Evolutionary conservation across 1,139 yeast species (phyloP), one percentile per base, ranked within the genome.

Genomic region (Protomyces arabidopsidicola): DNA sequence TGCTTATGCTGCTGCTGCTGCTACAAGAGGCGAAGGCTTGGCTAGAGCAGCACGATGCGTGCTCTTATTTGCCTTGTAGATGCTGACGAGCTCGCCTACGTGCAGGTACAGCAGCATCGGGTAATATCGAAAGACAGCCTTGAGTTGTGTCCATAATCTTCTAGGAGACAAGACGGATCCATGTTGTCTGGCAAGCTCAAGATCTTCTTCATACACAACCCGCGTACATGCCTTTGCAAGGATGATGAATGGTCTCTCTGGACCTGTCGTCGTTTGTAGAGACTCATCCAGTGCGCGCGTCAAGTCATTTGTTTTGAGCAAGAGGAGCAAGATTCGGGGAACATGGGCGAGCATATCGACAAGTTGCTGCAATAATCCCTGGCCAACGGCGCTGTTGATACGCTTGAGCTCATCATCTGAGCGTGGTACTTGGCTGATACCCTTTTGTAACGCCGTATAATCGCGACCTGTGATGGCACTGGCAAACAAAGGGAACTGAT

Each of bases 391-490:
- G 2, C 73, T 72, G 62, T 87, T 85, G 86, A 95, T 91, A 57
- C 78, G 79, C 8, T 75, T 76, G 60, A 88, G 81, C 70, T 88
- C 95, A 1, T 75, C 77, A 1, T 79, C 77, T 45, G 83, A 76
- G 65, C 96, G 79, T 0, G 76, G 75, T 36, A 82, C 79, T n/a
- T 36, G 36, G 6, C 81, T 74, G 31, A 66, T 65, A 10, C 69
- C 63, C 9, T 54, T 52, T 48, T 66, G 65, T 2, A 72, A 71
- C 27, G 89, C 83, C 69, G 87, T 84, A 65, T 85, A 83, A 70
- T 86, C 88, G 56, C 99, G 79, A 0, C 98, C 99, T 0, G 98
- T 93, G 58, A 95, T 87, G 1, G 98, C 98, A 2, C 97, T 90
- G 1, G 95, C 87, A 74, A 95, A 88, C 22, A 95, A 78, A 45